Base-by-base conservation (phyloP, 306 rosid species). In the Casuarina cunninghamiana region DNA sequence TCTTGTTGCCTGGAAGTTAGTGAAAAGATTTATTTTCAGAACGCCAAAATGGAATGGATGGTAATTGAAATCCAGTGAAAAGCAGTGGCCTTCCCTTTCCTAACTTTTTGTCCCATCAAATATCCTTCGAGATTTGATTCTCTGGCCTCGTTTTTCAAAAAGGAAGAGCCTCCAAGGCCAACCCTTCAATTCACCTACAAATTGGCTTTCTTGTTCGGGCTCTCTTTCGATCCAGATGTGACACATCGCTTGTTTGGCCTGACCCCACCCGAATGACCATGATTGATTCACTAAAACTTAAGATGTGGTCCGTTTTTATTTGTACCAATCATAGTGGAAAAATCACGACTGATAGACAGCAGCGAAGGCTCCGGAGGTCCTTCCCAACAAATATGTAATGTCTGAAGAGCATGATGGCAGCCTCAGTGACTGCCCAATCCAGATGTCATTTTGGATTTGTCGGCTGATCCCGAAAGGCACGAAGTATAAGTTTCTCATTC, bases 261-360 rank as follows among this genome's bases (percentile, higher is more conserved):
- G 84, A 67, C 85, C 92, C 97, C 85, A 91, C 96, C 46, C 15
- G 85, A 89, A 90, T 89, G 13, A 86, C 85, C 90, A 83, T 82
- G 78, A 82, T 80, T 86, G 82, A 68, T 78, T 84, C 84, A 58
- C 68, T 58, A 63, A 80, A 71, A 73, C 41, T 78, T 46, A 48
- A 53, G 68, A 51, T 32, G 37, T 75, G 12, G 26, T 71, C 2
- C 19, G 50, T 35, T 77, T 70, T 61, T 71, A 48, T 61, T 69
- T 69, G 69, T 65, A 69, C 74, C 75, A 76, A 80, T 79, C 42
- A 77, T 66, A 43, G 62, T 60, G 61, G 69, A 46, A 50, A 81
- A 86, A 69, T 17, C 9, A 65, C 69, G 77, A 67, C 66, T 39
- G 61, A 38, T 57, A 74, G 76, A 81, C 79, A 73, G 48, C 41